Evolutionary conservation across 2,329 filamentous ascomycete genomes (phyloP).

Genomic region (Paraconiothyrium sp.): DNA sequence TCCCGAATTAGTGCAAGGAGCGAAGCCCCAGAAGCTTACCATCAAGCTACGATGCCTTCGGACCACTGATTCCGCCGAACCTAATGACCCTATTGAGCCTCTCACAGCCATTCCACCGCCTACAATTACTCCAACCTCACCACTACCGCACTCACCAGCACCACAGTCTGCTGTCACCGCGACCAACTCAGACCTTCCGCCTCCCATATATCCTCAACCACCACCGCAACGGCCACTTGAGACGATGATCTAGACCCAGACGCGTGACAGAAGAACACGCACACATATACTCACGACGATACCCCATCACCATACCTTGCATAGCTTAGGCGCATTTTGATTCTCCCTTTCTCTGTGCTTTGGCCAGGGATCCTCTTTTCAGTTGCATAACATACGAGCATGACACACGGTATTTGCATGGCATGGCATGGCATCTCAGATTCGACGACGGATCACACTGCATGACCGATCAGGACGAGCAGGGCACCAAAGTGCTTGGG

Average conservation of each 20-base stretch:
- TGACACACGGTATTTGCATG: constrained; percentile 34
- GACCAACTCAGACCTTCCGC: background rate
- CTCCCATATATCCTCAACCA: background rate
- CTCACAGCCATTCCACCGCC: constrained; percentile 23
- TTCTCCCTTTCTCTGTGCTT: constrained; percentile 21
- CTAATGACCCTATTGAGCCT: constrained; percentile 30
- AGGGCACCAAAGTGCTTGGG: constrained; percentile 52
- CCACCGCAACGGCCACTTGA: constrained; percentile 15
- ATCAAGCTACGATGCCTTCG: constrained; percentile 45
- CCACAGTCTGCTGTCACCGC: background rate
- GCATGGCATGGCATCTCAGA: constrained; percentile 24
- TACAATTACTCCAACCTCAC: constrained; percentile 8
- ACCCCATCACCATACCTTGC: constrained; percentile 29
- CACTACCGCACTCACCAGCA: constrained; percentile 1
- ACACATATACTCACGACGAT: constrained; percentile 21
- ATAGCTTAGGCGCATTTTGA: constrained; percentile 39
- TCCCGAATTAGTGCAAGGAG: constrained; percentile 23
- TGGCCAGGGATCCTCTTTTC: constrained; percentile 10
- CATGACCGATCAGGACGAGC: constrained; percentile 28
- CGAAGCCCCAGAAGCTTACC: constrained; percentile 40
- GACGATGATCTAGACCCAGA: background rate
- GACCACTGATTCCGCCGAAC: constrained; percentile 34
- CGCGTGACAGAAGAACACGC: constrained; percentile 9
- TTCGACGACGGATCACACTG: constrained; percentile 18
- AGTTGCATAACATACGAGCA: constrained; percentile 46